Percentiles rank a stretch among this genome's conserved stretches.
phyloP scores from a whole-genome alignment of 208 protist species.

The Leishmania guyanensis region DNA sequence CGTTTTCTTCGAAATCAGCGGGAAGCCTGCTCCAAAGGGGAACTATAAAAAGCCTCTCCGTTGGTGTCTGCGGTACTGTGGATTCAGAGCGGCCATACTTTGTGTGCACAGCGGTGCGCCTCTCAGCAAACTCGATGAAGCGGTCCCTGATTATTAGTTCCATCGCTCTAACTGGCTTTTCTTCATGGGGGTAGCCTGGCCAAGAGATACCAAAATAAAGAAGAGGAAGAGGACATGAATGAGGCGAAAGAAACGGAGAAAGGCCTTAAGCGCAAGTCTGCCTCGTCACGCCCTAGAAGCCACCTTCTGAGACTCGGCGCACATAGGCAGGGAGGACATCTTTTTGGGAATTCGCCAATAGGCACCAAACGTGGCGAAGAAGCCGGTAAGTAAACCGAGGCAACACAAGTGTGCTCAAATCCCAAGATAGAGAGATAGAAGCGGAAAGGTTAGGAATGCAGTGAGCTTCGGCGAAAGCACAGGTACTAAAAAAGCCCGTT shows the following conservation, averaged over 20 bases:
- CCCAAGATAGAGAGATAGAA: not conserved
- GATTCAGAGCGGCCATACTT: not conserved
- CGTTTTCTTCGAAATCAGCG: constrained; percentile 25
- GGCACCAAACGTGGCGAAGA: not conserved
- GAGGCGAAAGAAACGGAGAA: not conserved
- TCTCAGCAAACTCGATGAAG: constrained; percentile 31
- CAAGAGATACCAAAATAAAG: constrained; percentile 2
- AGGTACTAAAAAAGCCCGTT: not conserved
- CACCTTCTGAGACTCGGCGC: not conserved
- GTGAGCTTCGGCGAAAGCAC: not conserved
- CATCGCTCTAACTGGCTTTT: not conserved
- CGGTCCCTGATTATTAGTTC: constrained; percentile 33
- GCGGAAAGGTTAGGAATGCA: not conserved
- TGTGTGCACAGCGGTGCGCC: constrained; percentile 12
- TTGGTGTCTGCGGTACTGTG: not conserved
- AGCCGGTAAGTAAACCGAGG: too few species aligned
- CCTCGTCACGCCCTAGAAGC: not conserved
- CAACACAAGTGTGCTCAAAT: not conserved
- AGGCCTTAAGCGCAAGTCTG: not conserved
- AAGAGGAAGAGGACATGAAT: not conserved
- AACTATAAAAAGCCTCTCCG: constrained; percentile 9
- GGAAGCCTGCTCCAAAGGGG: constrained; percentile 30
- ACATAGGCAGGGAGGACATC: not conserved
- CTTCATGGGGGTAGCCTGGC: not conserved
- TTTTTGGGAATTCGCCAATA: not conserved